Percentiles rank a stretch among this genome's conserved stretches.
Conservation (phyloP, 805 yeast species). For the Tetrapisispora taiwanensis region DNA sequence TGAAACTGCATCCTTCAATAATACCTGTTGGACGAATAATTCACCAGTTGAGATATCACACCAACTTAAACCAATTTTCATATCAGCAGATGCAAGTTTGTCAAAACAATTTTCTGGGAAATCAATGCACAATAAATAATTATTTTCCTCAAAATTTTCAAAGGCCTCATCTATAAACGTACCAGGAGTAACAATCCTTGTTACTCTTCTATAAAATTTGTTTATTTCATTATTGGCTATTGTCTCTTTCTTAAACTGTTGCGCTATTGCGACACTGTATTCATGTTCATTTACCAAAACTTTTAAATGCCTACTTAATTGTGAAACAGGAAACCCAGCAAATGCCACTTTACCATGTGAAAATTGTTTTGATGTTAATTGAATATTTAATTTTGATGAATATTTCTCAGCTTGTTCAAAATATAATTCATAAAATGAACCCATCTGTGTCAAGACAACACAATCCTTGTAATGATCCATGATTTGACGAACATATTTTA, state of each 20-base stretch:
- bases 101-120: conserved; percentile 43
- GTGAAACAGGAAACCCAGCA: conserved; percentile 83
- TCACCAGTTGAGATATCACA: conserved; percentile 80
- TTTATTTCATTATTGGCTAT: conserved; percentile 28
- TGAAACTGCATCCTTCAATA: conserved; percentile 49
- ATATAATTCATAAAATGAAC: conserved; percentile 79
- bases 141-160: conserved; percentile 59
- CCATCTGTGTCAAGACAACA: conserved; percentile 70
- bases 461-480: conserved; percentile 41
- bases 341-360: conserved; percentile 47
- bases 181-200: conserved; percentile 84
- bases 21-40: conserved; percentile 56
- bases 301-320: conserved; percentile 62
- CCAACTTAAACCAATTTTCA: conserved; percentile 72
- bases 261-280: conserved; percentile 72
- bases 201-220: conserved; percentile 53
- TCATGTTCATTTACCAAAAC: conserved; percentile 61
- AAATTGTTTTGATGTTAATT: conserved; percentile 50
- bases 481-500: conserved; percentile 29
- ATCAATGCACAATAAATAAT: conserved; percentile 56
- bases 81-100: conserved; percentile 28
- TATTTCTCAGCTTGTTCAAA: conserved; percentile 75
- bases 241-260: conserved; percentile 39
- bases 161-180: conserved; percentile 82
- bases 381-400: conserved; percentile 62